Conservation (phyloP, 345 rosid species). For the Dimocarpus longan region DNA sequence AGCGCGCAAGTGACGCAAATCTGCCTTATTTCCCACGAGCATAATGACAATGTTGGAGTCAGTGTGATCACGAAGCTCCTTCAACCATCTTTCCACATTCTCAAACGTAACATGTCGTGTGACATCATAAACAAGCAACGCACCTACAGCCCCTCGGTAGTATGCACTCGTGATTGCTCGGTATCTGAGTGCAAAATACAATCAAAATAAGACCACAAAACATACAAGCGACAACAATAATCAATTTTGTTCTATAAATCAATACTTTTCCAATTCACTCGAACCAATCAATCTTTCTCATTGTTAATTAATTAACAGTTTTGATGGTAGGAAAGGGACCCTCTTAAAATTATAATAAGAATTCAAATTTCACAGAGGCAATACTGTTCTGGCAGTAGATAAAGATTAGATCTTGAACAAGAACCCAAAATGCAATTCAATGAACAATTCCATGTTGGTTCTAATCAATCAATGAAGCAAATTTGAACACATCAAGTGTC, state of each 20-base stretch:
- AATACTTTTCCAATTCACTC: no score
- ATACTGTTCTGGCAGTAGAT: background rate
- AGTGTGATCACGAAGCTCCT: conserved; percentile 57
- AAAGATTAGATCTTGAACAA: conserved; percentile 5
- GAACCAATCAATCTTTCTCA: background rate
- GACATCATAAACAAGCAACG: conserved; percentile 60
- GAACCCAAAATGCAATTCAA: background rate
- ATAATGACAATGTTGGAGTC: conserved; percentile 65
- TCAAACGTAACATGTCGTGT: conserved; percentile 63
- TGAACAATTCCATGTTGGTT: background rate
- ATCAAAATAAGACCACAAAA: background rate
- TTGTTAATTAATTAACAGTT: background rate
- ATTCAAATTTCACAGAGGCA: background rate
- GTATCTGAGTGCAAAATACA: conserved; percentile 34
- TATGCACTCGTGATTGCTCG: conserved; percentile 73
- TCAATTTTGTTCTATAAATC: background rate
- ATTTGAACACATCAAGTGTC: background rate
- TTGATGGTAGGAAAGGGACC: background rate
- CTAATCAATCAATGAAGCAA: background rate
- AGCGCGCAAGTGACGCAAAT: conserved; percentile 59
- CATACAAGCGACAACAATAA: background rate
- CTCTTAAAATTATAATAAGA: background rate
- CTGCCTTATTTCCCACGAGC: conserved; percentile 73
- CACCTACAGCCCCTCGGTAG: conserved; percentile 71
- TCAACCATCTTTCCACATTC: conserved; percentile 65